Conservation (phyloP, 768 basidiomycete species). For the Cystofilobasidium ferigula region DNA sequence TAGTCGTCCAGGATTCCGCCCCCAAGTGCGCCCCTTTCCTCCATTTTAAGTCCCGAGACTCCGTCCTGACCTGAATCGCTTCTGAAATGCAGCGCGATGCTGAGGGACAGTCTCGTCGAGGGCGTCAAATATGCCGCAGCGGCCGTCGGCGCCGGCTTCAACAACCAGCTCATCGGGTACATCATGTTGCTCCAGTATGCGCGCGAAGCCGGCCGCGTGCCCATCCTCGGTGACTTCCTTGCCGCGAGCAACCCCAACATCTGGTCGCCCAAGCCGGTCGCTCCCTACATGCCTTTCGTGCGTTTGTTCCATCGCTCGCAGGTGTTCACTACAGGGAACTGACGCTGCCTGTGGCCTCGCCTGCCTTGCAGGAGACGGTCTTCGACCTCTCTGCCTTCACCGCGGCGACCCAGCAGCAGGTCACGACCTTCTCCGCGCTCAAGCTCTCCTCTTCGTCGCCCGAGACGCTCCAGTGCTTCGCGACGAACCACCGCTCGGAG, state of each 20-base stretch:
- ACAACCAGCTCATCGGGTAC: not conserved
- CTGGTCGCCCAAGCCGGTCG: not conserved
- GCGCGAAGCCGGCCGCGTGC: not conserved
- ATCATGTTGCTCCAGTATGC: not conserved
- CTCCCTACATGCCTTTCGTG: not conserved
- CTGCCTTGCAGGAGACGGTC: constrained; percentile 2
- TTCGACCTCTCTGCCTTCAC: constrained; percentile 1
- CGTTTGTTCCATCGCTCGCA: not conserved
- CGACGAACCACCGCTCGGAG: not conserved
- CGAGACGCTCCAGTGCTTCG: not conserved
- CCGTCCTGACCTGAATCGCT: no score
- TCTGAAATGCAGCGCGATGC: no score
- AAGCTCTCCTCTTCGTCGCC: not conserved
- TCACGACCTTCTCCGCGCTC: constrained; percentile 2
- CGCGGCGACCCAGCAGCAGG: not conserved
- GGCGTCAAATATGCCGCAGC: not conserved
- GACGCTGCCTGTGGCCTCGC: not conserved
- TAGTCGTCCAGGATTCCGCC: not conserved
- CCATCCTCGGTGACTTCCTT: not conserved
- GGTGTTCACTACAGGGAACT: no score
- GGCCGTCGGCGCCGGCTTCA: not conserved
- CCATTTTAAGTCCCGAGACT: no score
- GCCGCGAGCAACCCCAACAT: not conserved
- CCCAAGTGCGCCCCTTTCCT: not conserved
- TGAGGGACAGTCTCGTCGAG: no score